Conservation (phyloP, 495 filamentous ascomycete species). For the Pseudomonodictys pantanalensis region DNA sequence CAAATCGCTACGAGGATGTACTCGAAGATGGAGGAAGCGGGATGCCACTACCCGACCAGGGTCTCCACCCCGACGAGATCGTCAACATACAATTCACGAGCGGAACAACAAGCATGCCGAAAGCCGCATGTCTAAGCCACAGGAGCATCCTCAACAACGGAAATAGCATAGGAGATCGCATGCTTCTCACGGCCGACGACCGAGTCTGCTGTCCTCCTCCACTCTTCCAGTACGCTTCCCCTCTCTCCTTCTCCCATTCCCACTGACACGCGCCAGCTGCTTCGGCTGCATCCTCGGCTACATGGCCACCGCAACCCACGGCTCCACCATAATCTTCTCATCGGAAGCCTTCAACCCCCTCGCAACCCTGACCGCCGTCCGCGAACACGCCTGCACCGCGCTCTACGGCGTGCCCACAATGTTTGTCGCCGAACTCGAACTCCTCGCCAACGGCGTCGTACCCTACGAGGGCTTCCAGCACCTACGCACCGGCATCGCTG, state of each 20-base stretch:
- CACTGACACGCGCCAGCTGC: slow-evolving; percentile 47
- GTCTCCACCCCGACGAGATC: slow-evolving; percentile 64
- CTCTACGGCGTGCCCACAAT: slow-evolving; percentile 95
- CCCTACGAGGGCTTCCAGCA: slow-evolving; percentile 60
- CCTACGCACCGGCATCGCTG: slow-evolving; percentile 86
- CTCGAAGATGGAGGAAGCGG: slow-evolving; percentile 46
- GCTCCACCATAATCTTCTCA: slow-evolving; percentile 77
- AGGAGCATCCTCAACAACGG: slow-evolving; percentile 88
- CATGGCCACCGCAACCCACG: slow-evolving; percentile 91
- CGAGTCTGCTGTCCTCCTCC: slow-evolving; percentile 83
- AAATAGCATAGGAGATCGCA: slow-evolving; percentile 72
- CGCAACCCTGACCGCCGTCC: slow-evolving; percentile 66
- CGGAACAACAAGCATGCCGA: slow-evolving; percentile 84
- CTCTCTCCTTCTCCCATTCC: background rate
- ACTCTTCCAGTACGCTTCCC: slow-evolving; percentile 64
- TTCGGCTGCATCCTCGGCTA: slow-evolving; percentile 90
- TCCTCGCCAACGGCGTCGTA: slow-evolving; percentile 58
- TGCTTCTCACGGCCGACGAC: slow-evolving; percentile 71
- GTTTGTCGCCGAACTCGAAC: slow-evolving; percentile 81
- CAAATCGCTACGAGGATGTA: slow-evolving; percentile 57
- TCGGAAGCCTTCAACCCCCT: slow-evolving; percentile 80
- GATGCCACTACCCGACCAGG: slow-evolving; percentile 40
- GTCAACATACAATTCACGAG: slow-evolving; percentile 98
- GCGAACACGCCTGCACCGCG: slow-evolving; percentile 74
- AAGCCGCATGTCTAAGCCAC: slow-evolving; percentile 88